phyloP scores from a whole-genome alignment of 495 filamentous ascomycete genomes.

The Tetracladium marchalianum region DNA sequence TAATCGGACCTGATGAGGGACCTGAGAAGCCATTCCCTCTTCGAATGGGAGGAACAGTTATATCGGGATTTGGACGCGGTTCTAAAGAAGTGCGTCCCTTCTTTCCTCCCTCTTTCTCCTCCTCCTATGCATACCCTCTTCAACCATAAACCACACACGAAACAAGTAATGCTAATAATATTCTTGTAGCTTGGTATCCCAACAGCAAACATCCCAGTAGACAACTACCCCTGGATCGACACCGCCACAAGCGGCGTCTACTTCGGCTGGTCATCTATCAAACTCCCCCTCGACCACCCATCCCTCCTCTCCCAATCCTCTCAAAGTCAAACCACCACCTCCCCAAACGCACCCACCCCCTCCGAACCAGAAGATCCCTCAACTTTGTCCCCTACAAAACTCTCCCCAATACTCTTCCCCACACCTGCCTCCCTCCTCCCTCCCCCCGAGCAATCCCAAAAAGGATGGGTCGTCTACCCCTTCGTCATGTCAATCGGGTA shows the following conservation, averaged over 20 bases:
- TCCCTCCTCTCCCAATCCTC: conserved; percentile 13
- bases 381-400: too few species aligned
- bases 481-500: conserved; percentile 96
- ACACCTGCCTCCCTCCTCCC: background rate
- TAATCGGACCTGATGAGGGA: conserved; percentile 60
- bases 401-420: background rate
- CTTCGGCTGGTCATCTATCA: conserved; percentile 74
- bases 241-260: conserved; percentile 73
- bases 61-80: conserved; percentile 88
- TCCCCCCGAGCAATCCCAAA: background rate
- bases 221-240: conserved; percentile 61
- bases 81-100: conserved; percentile 59
- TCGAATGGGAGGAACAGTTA: conserved; percentile 69
- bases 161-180: conserved; percentile 4
- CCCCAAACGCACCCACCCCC: background rate
- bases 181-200: conserved; percentile 71
- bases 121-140: background rate
- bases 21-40: conserved; percentile 74
- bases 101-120: background rate
- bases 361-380: background rate
- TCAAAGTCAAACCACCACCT: conserved; percentile 4
- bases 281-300: conserved; percentile 34
- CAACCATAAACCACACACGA: background rate
- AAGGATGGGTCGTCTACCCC: conserved; percentile 50
- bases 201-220: conserved; percentile 90